phyloP scores from a whole-genome alignment of 106 monocot species.

The Ottelia alismoides region DNA sequence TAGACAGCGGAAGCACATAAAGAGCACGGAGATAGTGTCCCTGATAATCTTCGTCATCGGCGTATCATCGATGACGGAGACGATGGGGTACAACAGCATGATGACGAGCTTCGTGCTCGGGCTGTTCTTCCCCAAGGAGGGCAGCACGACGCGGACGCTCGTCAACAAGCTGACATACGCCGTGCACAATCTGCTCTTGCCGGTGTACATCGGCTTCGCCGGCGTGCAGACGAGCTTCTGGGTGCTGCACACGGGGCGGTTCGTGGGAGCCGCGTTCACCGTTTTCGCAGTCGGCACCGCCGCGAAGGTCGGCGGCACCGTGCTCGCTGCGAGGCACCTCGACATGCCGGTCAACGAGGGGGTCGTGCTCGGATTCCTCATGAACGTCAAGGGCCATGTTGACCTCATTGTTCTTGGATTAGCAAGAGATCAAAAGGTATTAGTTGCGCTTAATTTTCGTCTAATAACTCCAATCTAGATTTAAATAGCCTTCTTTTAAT shows the following conservation, averaged over 20 bases:
- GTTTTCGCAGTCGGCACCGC: slow-evolving; percentile 16
- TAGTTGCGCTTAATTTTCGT: neutral
- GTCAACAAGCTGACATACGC: slow-evolving; percentile 24
- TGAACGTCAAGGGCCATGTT: slow-evolving; percentile 64
- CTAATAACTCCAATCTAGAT: neutral
- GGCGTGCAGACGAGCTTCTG: slow-evolving; percentile 23
- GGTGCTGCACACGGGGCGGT: neutral
- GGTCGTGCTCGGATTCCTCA: slow-evolving; percentile 33
- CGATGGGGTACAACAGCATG: slow-evolving; percentile 38
- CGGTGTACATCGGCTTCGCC: slow-evolving; percentile 36
- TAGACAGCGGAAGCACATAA: slow-evolving; percentile 19
- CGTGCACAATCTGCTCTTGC: slow-evolving; percentile 34
- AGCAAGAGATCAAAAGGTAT: slow-evolving; percentile 9
- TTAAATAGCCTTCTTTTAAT: neutral
- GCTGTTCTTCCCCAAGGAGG: slow-evolving; percentile 37
- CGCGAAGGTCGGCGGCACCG: slow-evolving; percentile 49
- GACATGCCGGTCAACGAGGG: slow-evolving; percentile 25
- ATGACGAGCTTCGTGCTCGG: slow-evolving; percentile 47
- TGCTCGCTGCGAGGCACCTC: slow-evolving; percentile 21
- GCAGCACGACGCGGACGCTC: slow-evolving; percentile 37
- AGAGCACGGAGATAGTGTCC: slow-evolving; percentile 5
- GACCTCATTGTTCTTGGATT: slow-evolving; percentile 34
- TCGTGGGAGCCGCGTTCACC: slow-evolving; percentile 3
- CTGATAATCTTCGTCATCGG: slow-evolving; percentile 11
- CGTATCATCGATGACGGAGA: slow-evolving; percentile 22